Percentiles rank a stretch among this genome's conserved stretches.
These are phyloP conservation scores for Avena atlantica DNA, from an alignment of 176 grass and related monocot species.

Conservation along the genomic window DNA sequence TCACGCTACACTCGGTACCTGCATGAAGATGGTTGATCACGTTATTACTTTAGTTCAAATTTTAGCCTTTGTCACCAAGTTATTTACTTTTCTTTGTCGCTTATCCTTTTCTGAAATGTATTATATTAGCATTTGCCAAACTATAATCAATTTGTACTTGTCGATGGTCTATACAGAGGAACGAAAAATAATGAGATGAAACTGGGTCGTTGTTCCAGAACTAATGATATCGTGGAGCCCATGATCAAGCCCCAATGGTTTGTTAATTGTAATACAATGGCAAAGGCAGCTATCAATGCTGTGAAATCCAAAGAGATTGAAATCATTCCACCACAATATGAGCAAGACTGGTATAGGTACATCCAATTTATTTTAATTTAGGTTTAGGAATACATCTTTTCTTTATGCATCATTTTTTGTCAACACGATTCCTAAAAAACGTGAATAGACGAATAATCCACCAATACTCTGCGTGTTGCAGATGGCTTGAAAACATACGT, in stretches of 20 bases:
- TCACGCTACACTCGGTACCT: neutral
- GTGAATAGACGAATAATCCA: neutral
- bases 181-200: conserved; percentile 91
- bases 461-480: conserved; percentile 39
- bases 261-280: conserved; percentile 86
- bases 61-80: neutral
- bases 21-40: neutral
- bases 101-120: conserved; percentile 29
- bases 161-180: conserved; percentile 63
- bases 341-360: conserved; percentile 94
- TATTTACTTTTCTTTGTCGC: neutral
- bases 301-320: conserved; percentile 83
- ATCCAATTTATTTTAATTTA: neutral
- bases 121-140: conserved; percentile 14
- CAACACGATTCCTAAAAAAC: neutral
- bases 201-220: conserved; percentile 92
- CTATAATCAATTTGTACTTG: conserved; percentile 31
- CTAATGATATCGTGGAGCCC: conserved; percentile 89
- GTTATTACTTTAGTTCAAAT: conserved; percentile 8
- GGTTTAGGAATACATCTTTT: neutral
- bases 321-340: conserved; percentile 93
- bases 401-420: neutral
- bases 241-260: conserved; percentile 97
- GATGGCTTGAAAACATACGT: conserved; percentile 92
- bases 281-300: conserved; percentile 73